phyloP scores from a whole-genome alignment of 2,329 filamentous ascomycete genomes.

The Eurotiales sp. region DNA sequence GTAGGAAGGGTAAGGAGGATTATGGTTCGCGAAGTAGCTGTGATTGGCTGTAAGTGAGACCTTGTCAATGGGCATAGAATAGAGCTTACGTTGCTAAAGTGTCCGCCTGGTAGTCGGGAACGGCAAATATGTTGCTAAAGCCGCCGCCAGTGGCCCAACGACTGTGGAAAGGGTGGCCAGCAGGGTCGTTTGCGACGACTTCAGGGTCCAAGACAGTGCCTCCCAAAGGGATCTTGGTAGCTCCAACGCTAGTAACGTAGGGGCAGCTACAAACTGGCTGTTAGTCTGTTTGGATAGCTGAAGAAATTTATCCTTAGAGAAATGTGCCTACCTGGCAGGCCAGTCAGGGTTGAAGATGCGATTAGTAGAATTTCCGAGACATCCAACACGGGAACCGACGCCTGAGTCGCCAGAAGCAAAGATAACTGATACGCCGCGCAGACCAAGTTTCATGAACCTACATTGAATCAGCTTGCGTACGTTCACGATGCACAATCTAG shows the following conservation, averaged over 20 bases:
- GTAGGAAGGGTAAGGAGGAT: constrained; percentile 13
- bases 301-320: not conserved
- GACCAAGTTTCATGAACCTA: constrained; percentile 34
- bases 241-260: constrained; percentile 49
- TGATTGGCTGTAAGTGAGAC: not conserved
- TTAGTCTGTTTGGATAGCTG: not conserved
- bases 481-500: too few relatives aligned
- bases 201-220: constrained; percentile 7
- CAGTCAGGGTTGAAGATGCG: constrained; percentile 13
- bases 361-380: constrained; percentile 13
- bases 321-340: constrained; percentile 8
- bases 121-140: constrained; percentile 46
- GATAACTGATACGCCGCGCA: constrained; percentile 30
- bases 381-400: constrained; percentile 10
- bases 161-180: constrained; percentile 7
- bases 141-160: constrained; percentile 24
- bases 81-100: constrained; percentile 36
- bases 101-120: constrained; percentile 40
- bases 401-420: constrained; percentile 30
- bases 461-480: too few relatives aligned
- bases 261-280: constrained; percentile 37
- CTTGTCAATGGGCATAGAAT: not conserved
- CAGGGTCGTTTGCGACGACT: constrained; percentile 15
- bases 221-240: constrained; percentile 10
- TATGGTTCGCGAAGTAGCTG: constrained; percentile 13